These are phyloP conservation scores for Suillus subluteus DNA, from an alignment of 768 basidiomycete genomes.

Conservation along the genomic window DNA sequence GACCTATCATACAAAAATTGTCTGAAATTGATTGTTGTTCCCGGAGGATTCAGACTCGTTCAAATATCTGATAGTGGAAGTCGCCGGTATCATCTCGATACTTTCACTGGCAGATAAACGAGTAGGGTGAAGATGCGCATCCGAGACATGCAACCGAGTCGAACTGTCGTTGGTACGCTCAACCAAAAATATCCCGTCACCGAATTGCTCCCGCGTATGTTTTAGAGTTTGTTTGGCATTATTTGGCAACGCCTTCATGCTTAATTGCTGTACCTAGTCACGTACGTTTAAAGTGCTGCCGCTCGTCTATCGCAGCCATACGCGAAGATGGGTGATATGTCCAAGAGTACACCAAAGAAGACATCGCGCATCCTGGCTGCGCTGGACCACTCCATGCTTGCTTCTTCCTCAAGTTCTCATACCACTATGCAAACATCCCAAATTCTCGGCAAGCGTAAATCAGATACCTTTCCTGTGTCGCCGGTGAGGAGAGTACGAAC, in stretches of 20 bases:
- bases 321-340: slow-evolving; percentile 9
- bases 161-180: not conserved
- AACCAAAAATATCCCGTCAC: not conserved
- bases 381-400: slow-evolving; percentile 12
- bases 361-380: slow-evolving; percentile 20
- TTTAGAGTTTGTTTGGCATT: slow-evolving; percentile 11
- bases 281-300: not conserved
- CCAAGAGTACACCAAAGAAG: slow-evolving; percentile 6
- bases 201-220: not conserved
- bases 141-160: not conserved
- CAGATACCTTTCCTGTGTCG: not conserved
- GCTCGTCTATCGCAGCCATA: slow-evolving; percentile 4
- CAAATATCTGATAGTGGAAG: slow-evolving; percentile 63
- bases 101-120: not conserved
- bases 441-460: slow-evolving; percentile 13
- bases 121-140: not conserved
- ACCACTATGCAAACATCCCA: not conserved
- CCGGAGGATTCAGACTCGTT: slow-evolving; percentile 65
- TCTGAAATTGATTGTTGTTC: slow-evolving; percentile 46
- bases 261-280: slow-evolving; percentile 2
- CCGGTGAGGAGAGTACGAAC: not conserved
- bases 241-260: slow-evolving; percentile 6
- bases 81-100: slow-evolving; percentile 33
- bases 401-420: not conserved
- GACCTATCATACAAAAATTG: slow-evolving; percentile 66